Evolutionary conservation across 2,329 filamentous ascomycete species (phyloP), one percentile per base, ranked within the genome.

Genomic region (Zymoseptoria brevis): DNA sequence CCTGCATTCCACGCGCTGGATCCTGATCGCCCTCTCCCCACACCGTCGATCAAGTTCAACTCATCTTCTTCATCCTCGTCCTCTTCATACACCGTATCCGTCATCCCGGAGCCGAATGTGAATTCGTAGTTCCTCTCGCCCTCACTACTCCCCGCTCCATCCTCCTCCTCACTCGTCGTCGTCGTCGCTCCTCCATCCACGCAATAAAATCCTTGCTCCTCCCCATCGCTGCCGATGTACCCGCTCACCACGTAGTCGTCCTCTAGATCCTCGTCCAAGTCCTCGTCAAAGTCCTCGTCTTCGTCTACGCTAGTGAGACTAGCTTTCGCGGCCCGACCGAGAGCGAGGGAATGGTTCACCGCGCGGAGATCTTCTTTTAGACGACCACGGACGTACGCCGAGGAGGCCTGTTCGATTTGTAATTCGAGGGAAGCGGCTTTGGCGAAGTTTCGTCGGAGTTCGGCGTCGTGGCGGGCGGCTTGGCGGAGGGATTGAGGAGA

Each of bases 341-440:
- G 68, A 16, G 69, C 65, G 16, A 74, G 68, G 45, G 71, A 66
- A 22, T 68, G 66, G 58, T 72, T 72, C 13, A 74, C 62, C 2
- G 54, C 62, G 19, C 69, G 66, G 11, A 74, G 65, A 11, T 68
- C 66, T 11, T 72, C 69, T 22, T 71, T 71, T 8, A 74, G 60
- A 9, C 66, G 66, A 19, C 64, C 64, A 26, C 65, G 66, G 19
- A 66, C 65, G 54, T 68, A 72, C 2, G 67, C 62, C 54, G 67
- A 73, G 41, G 64, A 57, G 26, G 67, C 65, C 30, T 69, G 68
- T 54, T 73, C 72, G 35, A 74, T 69, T 41, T 73, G 69, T 19
- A 73, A 60, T 57, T 74, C 72, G 19, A 68, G 66, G 45, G 70
- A 70, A 30, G 68, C 65, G 22, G 72, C 71, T 50, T 67, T 64